Conservation (phyloP, 2,329 filamentous ascomycete species). For the Teratosphaeria pseudoeucalypti region DNA sequence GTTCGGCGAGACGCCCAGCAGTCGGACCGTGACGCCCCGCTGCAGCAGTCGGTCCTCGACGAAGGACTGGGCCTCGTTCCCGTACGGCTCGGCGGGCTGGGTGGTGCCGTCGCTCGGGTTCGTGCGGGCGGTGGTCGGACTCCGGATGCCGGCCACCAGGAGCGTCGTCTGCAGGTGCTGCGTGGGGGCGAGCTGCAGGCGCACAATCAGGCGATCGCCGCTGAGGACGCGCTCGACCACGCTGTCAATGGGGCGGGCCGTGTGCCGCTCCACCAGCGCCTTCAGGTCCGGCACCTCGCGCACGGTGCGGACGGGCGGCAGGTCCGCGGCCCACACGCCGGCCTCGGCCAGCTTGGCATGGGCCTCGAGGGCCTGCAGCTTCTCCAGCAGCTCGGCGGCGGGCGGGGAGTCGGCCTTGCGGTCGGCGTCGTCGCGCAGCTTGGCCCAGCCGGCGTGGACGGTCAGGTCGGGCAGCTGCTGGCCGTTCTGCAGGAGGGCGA, state of each 20-base stretch:
- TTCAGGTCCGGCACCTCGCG: slow-evolving; percentile 73
- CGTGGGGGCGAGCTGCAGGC: slow-evolving; percentile 67
- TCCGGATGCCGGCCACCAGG: slow-evolving; percentile 77
- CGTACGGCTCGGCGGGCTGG: slow-evolving; percentile 78
- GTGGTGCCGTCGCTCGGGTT: slow-evolving; percentile 68
- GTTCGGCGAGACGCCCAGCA: slow-evolving; percentile 81
- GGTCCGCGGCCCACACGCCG: slow-evolving; percentile 66
- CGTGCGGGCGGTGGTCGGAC: slow-evolving; percentile 78
- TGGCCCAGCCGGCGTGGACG: slow-evolving; percentile 82
- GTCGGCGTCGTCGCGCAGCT: slow-evolving; percentile 87
- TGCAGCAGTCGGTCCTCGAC: slow-evolving; percentile 81
- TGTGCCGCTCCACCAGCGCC: slow-evolving; percentile 68
- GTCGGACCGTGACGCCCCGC: slow-evolving; percentile 68
- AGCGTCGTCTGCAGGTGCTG: slow-evolving; percentile 85
- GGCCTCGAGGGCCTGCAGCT: slow-evolving; percentile 64
- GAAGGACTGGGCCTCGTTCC: slow-evolving; percentile 78
- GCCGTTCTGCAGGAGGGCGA: slow-evolving; percentile 65
- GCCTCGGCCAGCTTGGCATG: slow-evolving; percentile 68
- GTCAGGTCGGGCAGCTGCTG: slow-evolving; percentile 69
- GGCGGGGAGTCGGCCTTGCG: slow-evolving; percentile 81
- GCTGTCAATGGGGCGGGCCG: slow-evolving; percentile 67
- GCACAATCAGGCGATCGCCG: slow-evolving; percentile 79
- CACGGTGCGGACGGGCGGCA: slow-evolving; percentile 59
- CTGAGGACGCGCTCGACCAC: slow-evolving; percentile 85
- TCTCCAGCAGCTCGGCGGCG: slow-evolving; percentile 58